A percentile compares a stretch with the other conserved stretches of the same genome.
These are phyloP conservation scores for Whalleya microplaca DNA, from an alignment of 2,329 filamentous ascomycete species.

Conservation along the genomic window DNA sequence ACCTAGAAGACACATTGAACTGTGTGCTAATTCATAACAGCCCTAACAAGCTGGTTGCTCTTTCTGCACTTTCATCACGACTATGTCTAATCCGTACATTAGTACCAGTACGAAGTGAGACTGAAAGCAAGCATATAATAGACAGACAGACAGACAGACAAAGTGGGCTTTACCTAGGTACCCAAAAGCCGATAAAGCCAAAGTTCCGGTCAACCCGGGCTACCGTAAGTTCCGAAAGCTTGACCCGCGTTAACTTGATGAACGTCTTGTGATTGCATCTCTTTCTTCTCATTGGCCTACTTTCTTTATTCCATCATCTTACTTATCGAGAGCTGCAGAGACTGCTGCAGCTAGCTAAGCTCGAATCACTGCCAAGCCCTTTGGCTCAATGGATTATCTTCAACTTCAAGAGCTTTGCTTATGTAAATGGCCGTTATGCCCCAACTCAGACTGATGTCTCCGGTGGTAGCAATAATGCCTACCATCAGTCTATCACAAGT, in stretches of 20 bases:
- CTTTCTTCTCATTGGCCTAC: background rate
- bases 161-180: background rate
- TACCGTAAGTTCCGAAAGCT: background rate
- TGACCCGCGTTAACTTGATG: background rate
- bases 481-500: no score
- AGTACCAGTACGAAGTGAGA: no score
- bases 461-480: no score
- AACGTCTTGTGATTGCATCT: background rate
- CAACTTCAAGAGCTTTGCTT: no score
- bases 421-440: no score
- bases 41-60: no score
- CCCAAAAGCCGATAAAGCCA: background rate
- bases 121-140: no score
- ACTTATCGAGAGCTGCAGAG: background rate
- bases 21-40: background rate
- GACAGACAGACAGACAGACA: background rate
- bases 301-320: background rate
- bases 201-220: background rate
- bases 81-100: no score
- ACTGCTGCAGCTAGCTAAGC: background rate
- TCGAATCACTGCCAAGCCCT: background rate
- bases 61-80: no score
- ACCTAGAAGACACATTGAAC: background rate
- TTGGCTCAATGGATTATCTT: no score
- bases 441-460: no score